A percentile compares a stretch with the other conserved stretches of the same genome.
phyloP scores from a whole-genome alignment of 441 rosid species.

The Cnidoscolus chayamansa region DNA sequence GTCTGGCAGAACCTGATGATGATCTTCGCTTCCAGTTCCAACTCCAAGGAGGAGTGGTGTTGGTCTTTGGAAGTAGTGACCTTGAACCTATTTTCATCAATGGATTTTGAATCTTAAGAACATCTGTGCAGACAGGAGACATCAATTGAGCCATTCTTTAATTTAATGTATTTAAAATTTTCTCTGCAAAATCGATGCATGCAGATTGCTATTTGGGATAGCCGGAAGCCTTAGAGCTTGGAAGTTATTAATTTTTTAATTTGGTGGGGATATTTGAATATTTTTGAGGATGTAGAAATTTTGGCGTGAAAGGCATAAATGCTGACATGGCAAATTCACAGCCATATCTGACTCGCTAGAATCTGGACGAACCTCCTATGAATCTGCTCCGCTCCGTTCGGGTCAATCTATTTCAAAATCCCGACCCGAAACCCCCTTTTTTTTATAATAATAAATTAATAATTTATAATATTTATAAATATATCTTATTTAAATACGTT shows the following conservation, averaged over 20 bases:
- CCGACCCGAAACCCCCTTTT: no score
- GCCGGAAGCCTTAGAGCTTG: not conserved
- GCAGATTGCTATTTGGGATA: not conserved
- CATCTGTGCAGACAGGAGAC: constrained; percentile 70
- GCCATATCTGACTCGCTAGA: constrained; percentile 37
- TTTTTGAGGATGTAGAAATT: constrained; percentile 39
- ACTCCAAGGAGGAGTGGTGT: constrained; percentile 5
- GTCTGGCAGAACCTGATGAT: constrained; percentile 26
- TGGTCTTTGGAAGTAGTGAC: constrained; percentile 24
- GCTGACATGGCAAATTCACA: constrained; percentile 61
- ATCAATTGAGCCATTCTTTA: constrained; percentile 63
- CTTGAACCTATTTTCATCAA: constrained; percentile 17
- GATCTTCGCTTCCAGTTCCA: constrained; percentile 36
- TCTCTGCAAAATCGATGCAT: not conserved
- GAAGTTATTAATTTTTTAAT: not conserved
- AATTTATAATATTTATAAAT: no score
- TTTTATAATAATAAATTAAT: no score
- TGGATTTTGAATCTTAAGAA: constrained; percentile 54
- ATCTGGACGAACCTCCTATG: constrained; percentile 20
- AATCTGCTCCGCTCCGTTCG: no score
- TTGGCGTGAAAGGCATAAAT: constrained; percentile 37
- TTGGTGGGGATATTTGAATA: not conserved
- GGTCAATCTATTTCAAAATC: no score
- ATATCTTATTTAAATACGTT: no score
- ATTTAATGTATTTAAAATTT: not conserved